phyloP scores from a whole-genome alignment of 2,329 filamentous ascomycete species.

The Arthrobotrys sinensis region DNA sequence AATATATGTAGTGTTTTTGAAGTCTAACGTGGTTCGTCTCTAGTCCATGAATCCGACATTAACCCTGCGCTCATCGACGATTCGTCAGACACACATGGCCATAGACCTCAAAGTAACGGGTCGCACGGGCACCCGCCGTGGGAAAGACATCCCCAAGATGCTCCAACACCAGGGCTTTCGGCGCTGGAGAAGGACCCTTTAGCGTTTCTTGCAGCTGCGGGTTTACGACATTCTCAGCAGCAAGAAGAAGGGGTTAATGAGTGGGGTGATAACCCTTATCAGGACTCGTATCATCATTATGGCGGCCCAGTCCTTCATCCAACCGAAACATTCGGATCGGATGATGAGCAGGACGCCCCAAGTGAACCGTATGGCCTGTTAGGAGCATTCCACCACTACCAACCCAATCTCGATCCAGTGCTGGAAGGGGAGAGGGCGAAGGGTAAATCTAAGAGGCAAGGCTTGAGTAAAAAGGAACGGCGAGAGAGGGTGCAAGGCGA shows the following conservation, averaged over 20 bases:
- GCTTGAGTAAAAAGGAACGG: conserved; percentile 46
- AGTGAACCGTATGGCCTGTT: conserved; percentile 46
- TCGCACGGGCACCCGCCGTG: conserved; percentile 20
- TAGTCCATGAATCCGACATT: conserved; percentile 48
- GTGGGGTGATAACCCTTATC: conserved; percentile 32
- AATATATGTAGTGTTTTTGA: background rate
- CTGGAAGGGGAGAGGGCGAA: conserved; percentile 21
- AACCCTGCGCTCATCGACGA: conserved; percentile 44
- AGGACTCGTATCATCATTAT: conserved; percentile 38
- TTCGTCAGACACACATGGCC: background rate
- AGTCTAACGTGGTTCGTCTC: conserved; percentile 6
- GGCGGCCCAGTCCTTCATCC: conserved; percentile 39
- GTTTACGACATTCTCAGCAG: conserved; percentile 55
- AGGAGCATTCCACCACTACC: conserved; percentile 20
- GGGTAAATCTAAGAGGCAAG: conserved; percentile 28
- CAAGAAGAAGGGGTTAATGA: conserved; percentile 42
- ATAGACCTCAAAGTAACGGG: background rate
- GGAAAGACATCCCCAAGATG: conserved; percentile 17
- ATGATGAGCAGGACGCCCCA: conserved; percentile 44
- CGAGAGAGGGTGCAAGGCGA: conserved; percentile 53
- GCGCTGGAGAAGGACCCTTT: conserved; percentile 60
- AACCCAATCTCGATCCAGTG: conserved; percentile 33
- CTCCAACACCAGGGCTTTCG: conserved; percentile 36
- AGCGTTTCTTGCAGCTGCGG: conserved; percentile 62
- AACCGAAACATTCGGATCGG: conserved; percentile 35